These are phyloP conservation scores for Aspergillus biplanus DNA, from an alignment of 495 filamentous ascomycete species.

Conservation along the genomic window DNA sequence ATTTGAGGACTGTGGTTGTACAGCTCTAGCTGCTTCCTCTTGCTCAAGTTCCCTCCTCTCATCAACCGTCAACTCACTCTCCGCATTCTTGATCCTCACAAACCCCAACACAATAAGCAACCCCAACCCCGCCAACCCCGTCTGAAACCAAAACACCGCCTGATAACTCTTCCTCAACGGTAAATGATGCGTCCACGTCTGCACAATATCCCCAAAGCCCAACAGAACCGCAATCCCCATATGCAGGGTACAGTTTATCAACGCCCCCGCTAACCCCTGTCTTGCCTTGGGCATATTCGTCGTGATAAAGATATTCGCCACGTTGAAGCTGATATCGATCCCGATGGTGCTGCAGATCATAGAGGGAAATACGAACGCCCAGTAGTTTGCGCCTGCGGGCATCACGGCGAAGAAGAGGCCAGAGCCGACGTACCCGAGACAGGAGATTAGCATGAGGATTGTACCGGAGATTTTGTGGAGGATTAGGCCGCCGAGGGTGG, in stretches of 20 bases:
- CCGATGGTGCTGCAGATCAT: constrained; percentile 84
- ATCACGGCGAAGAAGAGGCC: constrained; percentile 74
- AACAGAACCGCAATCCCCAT: constrained; percentile 85
- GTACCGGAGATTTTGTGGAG: constrained; percentile 77
- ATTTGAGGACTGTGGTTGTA: background rate
- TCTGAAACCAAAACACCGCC: constrained; percentile 51
- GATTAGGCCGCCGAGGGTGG: constrained; percentile 71
- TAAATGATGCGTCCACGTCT: constrained; percentile 55
- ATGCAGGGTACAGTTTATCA: constrained; percentile 68
- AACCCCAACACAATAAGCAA: constrained; percentile 58
- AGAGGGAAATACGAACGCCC: constrained; percentile 77
- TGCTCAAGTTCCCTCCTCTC: constrained; percentile 40
- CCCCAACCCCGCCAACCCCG: constrained; percentile 57
- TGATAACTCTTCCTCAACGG: constrained; percentile 57
- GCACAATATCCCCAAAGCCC: constrained; percentile 73
- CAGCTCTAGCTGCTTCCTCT: background rate
- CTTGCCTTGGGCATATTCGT: constrained; percentile 67
- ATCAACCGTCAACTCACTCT: constrained; percentile 70
- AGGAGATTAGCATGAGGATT: constrained; percentile 68
- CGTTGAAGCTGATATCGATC: constrained; percentile 82
- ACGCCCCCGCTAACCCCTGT: constrained; percentile 77
- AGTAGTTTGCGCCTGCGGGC: constrained; percentile 62
- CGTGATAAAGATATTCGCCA: constrained; percentile 85
- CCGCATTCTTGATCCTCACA: constrained; percentile 67
- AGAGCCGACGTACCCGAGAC: constrained; percentile 64